phyloP scores from a whole-genome alignment of 2,329 filamentous ascomycete species.

The Aspergillus latus region DNA sequence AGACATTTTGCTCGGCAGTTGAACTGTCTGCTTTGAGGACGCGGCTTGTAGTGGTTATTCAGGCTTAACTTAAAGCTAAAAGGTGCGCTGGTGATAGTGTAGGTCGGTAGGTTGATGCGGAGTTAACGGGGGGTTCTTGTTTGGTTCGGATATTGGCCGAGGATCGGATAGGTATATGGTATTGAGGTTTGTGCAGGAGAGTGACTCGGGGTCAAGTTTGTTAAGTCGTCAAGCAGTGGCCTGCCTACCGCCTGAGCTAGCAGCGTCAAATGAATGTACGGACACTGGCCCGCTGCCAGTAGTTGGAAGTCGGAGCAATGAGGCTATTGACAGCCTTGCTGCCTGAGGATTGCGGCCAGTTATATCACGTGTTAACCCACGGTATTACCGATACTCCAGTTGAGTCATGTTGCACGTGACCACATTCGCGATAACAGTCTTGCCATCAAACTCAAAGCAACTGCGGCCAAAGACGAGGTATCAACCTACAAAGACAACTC shows the following conservation, averaged over 20 bases:
- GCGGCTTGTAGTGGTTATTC: background rate
- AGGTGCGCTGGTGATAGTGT: background rate
- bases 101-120: background rate
- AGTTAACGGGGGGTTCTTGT: background rate
- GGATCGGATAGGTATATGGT: background rate
- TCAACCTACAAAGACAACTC: slow-evolving; percentile 2
- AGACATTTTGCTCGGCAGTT: slow-evolving; percentile 29
- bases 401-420: slow-evolving; percentile 24
- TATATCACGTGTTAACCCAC: slow-evolving; percentile 10
- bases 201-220: background rate
- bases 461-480: slow-evolving; percentile 6
- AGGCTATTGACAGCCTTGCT: slow-evolving; percentile 1
- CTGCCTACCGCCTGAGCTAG: slow-evolving; percentile 34
- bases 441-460: slow-evolving; percentile 21
- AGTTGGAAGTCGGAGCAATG: background rate
- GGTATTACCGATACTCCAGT: slow-evolving; percentile 12
- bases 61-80: background rate
- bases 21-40: background rate
- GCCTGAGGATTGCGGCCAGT: background rate
- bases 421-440: slow-evolving; percentile 22
- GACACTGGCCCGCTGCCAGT: background rate
- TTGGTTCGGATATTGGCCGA: background rate
- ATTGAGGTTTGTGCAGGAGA: slow-evolving; percentile 9
- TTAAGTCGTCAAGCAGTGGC: slow-evolving; percentile 34
- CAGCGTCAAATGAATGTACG: slow-evolving; percentile 22